phyloP scores from a whole-genome alignment of 441 rosid species.

The Gossypium gossypioides region DNA sequence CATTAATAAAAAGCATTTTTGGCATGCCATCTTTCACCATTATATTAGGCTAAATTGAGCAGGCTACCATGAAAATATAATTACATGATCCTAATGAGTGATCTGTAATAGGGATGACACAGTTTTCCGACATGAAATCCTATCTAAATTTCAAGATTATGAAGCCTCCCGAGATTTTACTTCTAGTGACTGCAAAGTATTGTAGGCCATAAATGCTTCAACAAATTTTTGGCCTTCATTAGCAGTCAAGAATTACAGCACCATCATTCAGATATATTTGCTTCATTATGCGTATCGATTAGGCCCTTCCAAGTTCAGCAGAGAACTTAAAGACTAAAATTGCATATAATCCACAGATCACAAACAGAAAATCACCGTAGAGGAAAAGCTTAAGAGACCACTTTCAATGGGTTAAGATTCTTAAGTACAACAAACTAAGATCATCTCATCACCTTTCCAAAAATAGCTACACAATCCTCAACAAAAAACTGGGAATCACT shows the following conservation, averaged over 20 bases:
- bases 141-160: neutral
- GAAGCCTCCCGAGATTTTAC: neutral
- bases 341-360: neutral
- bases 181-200: neutral
- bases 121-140: neutral
- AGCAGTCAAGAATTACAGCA: neutral
- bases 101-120: neutral
- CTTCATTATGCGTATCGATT: neutral
- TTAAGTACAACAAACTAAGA: too few relatives aligned
- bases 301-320: neutral
- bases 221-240: neutral
- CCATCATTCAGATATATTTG: neutral
- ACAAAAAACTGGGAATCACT: neutral
- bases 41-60: neutral
- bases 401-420: neutral
- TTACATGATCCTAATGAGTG: neutral
- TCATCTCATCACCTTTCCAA: too few relatives aligned
- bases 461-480: too few relatives aligned
- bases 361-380: neutral
- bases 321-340: neutral
- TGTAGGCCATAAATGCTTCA: neutral
- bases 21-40: neutral
- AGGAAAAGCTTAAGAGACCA: neutral
- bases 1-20: neutral
- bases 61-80: neutral